phyloP scores from a whole-genome alignment of 2,329 filamentous ascomycete genomes.

The Metarhizium robertsii region DNA sequence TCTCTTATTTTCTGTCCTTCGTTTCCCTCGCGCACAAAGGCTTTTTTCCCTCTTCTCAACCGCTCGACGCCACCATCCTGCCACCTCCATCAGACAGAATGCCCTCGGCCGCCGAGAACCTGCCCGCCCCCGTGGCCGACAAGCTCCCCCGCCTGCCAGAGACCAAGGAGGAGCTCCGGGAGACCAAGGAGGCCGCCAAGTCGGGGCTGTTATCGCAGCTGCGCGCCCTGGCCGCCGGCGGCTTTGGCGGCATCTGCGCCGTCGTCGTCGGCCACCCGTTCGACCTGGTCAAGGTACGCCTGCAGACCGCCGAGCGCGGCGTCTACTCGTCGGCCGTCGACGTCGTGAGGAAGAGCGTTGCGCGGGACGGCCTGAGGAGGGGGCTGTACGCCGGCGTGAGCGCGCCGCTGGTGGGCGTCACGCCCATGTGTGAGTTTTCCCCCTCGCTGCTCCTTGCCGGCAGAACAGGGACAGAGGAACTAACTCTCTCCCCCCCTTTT shows the following conservation, averaged over 20 bases:
- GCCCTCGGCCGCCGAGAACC: slow-evolving; percentile 13
- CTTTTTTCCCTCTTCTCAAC: slow-evolving; percentile 1
- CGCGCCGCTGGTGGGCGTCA: slow-evolving; percentile 89
- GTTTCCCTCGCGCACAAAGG: background rate
- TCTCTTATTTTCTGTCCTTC: background rate
- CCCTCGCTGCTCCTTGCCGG: too few species aligned
- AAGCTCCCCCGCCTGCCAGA: slow-evolving; percentile 37
- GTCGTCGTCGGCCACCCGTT: slow-evolving; percentile 95
- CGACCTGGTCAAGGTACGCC: slow-evolving; percentile 91
- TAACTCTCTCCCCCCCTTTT: background rate
- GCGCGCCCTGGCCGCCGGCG: slow-evolving; percentile 79
- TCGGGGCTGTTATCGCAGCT: slow-evolving; percentile 42
- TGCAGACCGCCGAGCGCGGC: slow-evolving; percentile 92
- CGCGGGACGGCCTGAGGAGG: slow-evolving; percentile 68
- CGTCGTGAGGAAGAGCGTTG: slow-evolving; percentile 81
- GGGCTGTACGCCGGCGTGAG: slow-evolving; percentile 96
- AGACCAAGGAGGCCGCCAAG: slow-evolving; percentile 26
- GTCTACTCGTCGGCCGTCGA: slow-evolving; percentile 87
- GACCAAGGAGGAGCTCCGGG: slow-evolving; percentile 27
- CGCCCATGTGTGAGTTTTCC: slow-evolving; percentile 83
- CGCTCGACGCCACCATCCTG: background rate
- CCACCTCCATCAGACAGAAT: slow-evolving; percentile 9
- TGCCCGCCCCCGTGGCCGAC: slow-evolving; percentile 25
- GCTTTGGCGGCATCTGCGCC: slow-evolving; percentile 87
- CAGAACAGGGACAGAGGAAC: background rate